Evolutionary conservation across 495 filamentous ascomycete genomes (phyloP).

Genomic region (Astrothelium macrocarpum): DNA sequence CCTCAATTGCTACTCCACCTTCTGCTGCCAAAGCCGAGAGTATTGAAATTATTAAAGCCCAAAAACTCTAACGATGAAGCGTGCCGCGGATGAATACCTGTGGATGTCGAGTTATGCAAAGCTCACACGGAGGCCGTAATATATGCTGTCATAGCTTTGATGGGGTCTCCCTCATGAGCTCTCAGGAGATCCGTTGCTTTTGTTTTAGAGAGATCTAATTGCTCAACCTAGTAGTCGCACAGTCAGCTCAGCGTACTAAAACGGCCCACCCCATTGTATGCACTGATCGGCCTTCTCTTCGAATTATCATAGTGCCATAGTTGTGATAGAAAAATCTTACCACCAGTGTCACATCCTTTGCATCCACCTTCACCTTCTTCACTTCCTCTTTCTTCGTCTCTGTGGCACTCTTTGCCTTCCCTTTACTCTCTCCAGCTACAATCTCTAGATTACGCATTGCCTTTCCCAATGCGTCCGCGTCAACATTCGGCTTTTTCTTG

Average conservation of each 20-base stretch:
- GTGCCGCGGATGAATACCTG: no score
- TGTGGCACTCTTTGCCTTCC: slow-evolving; percentile 26
- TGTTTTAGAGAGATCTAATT: slow-evolving; percentile 65
- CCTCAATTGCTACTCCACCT: no score
- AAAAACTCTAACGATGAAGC: no score
- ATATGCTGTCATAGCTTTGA: slow-evolving; percentile 58
- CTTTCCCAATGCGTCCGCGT: slow-evolving; percentile 73
- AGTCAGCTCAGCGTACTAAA: neutral
- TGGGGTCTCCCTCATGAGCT: slow-evolving; percentile 66
- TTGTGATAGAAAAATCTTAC: slow-evolving; percentile 33
- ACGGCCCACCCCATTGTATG: neutral
- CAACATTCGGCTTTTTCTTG: slow-evolving; percentile 47
- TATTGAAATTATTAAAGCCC: no score
- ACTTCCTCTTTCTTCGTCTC: slow-evolving; percentile 39
- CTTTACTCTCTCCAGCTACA: slow-evolving; percentile 12
- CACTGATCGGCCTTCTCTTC: neutral
- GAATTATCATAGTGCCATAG: neutral
- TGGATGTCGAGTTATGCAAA: no score
- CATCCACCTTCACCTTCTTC: slow-evolving; percentile 49
- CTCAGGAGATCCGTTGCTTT: slow-evolving; percentile 80
- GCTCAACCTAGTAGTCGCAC: slow-evolving; percentile 47
- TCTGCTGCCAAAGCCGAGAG: no score
- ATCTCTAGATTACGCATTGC: slow-evolving; percentile 59
- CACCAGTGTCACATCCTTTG: slow-evolving; percentile 55
- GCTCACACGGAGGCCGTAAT: slow-evolving; percentile 37